Evolutionary conservation across 1,284 basidiomycete species (phyloP), one percentile per base, ranked within the genome.

Genomic region (Ganoderma multipileum): DNA sequence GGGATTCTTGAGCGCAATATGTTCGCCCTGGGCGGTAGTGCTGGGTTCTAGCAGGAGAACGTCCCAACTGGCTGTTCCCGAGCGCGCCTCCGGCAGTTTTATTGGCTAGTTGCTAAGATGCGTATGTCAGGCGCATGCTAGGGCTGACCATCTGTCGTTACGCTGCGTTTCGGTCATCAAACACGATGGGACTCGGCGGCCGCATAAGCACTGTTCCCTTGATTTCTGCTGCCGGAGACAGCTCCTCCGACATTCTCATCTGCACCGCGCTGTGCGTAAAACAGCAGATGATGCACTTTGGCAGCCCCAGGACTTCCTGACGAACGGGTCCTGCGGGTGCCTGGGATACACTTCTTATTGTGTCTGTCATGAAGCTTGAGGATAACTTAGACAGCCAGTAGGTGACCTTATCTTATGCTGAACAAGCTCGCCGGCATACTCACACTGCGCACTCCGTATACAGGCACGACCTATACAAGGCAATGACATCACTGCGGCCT

Each of bases 1-100:
- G 47, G 42, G 44, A 62, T 62, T 62, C 61, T 62, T 62, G 44
- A 14, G 61, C 61, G 33, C 30, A 62, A 12, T 5, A 50, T 41
- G 47, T 41, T 50, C 33, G 30, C 55, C 33, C 30, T 36, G 55
- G 55, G 55, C 55, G 55, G 55, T n/a, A 12, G 33, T 38, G n/a
- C 33, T 36, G 55, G 30, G 20, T 33, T 30, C 30, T 58, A 33
- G 20, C 20, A 58, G 33, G 18, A 23, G 30, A 58, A 54, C 52
- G 52, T 54, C 55, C 33, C 30, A 14, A 58, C 33, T 33, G 55
- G 55, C 33, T 58, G 28, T 36, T 36, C 18, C 20, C 55, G 55
- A 36, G 55, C 55, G 33, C 55, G 33, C 28, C 33, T 8, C 33
- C 55, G 55, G 55, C 33, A n/a, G 28, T n/a, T 38, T 28, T 58